phyloP scores from a whole-genome alignment of 2,329 filamentous ascomycete species.

The Cercospora brassicicola region DNA sequence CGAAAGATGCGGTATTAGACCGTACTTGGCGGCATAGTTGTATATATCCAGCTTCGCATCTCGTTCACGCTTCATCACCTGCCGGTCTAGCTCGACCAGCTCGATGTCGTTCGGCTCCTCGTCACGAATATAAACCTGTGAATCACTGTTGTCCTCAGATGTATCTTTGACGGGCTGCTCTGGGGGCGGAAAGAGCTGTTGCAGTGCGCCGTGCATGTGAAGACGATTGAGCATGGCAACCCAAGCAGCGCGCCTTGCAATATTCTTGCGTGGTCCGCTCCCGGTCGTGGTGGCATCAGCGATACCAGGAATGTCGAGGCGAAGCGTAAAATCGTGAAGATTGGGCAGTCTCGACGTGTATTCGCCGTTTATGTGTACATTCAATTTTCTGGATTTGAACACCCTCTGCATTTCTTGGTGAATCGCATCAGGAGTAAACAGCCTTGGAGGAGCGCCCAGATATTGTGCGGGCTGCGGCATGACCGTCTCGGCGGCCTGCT shows the following conservation, averaged over 20 bases:
- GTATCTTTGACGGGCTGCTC: background rate
- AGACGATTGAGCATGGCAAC: conserved; percentile 14
- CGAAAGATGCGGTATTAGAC: conserved; percentile 36
- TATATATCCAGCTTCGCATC: conserved; percentile 40
- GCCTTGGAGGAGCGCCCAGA: background rate
- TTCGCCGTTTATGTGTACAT: background rate
- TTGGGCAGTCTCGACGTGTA: background rate
- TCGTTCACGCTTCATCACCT: conserved; percentile 28
- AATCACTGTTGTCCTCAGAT: background rate
- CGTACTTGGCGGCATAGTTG: conserved; percentile 46
- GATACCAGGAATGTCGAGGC: conserved; percentile 11
- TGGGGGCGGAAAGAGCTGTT: conserved; percentile 8
- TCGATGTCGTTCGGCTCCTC: conserved; percentile 9
- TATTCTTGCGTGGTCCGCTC: background rate
- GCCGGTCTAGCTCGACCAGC: conserved; percentile 20
- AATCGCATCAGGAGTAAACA: conserved; percentile 5
- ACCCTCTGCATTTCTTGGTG: conserved; percentile 4
- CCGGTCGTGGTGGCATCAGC: conserved; percentile 11
- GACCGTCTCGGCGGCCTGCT: background rate
- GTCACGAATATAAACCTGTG: conserved; percentile 4
- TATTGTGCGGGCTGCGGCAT: conserved; percentile 14
- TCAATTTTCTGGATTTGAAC: background rate
- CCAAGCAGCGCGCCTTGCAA: conserved; percentile 14
- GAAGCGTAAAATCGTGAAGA: conserved; percentile 2
- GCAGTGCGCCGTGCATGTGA: conserved; percentile 8